Base-by-base conservation (phyloP, 2,329 filamentous ascomycete genomes). In the Aspergillus felis region DNA sequence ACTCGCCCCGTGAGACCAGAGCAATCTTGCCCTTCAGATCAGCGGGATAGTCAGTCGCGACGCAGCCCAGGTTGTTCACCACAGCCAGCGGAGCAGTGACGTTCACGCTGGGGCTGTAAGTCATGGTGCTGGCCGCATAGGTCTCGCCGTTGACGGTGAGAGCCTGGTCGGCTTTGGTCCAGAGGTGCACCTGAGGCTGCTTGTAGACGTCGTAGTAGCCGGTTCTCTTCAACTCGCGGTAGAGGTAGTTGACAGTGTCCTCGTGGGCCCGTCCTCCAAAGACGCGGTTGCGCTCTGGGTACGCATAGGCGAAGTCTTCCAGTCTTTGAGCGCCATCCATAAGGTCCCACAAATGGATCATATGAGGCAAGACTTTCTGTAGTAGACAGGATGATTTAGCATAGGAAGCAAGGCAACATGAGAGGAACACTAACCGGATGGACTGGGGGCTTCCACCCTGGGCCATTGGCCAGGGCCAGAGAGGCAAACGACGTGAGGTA, bases 1-100 rank as follows among this genome's bases (percentile, higher is more conserved):
- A 94, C 1, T 75, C 79, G 54, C 90, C 90, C 55, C 90, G 86
- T 29, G 81, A 78, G 61, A 94, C 82, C 41, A 94, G 79, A 9
- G 87, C 89, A 58, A 94, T 87, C 57, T 84, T 84, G 51, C 85
- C 87, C 9, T 77, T 71, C 3, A 87, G 75, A 1, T 76, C 72
- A 3, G 35, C 53, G 1, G 88, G 84, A 68, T 85, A 92, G 72
- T 92, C 88, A 2, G 79, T 76, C 61, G 77, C 73, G 17, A 81
- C 69, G 70, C 89, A 92, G 50, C 89, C 89, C 4, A 84, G 72
- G 66, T 86, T 85, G 9, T 75, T 71, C 9, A 87, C 84, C 9
- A 84, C 74, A 6, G 85, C 90, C 0, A 87, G 81, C 7, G 66
- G 63, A 0, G 65, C 66, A 7, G 61, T 65, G 17, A 64, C 55